A percentile compares a stretch with the other conserved stretches of the same genome.
phyloP scores from a whole-genome alignment of 768 basidiomycete species.

The Daedalea quercina region DNA sequence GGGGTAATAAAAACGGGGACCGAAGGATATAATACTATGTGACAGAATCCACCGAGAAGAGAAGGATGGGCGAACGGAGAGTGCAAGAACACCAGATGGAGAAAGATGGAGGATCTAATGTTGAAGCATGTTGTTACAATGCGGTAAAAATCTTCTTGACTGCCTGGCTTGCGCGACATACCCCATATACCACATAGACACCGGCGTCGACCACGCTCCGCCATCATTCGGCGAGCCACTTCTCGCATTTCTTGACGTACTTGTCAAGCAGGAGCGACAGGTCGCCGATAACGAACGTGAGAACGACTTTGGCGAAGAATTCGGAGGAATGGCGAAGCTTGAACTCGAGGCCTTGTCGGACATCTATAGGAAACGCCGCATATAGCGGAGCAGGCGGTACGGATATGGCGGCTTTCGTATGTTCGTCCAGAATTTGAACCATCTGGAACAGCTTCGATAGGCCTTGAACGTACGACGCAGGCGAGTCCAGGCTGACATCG shows the following conservation, averaged over 20 bases:
- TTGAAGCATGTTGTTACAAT: conserved; percentile 27
- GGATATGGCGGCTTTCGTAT: conserved; percentile 64
- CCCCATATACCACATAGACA: too few species aligned
- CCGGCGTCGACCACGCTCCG: background rate
- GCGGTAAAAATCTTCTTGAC: conserved; percentile 14
- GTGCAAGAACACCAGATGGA: conserved; percentile 25
- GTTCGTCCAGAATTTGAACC: conserved; percentile 81
- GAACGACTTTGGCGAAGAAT: conserved; percentile 84
- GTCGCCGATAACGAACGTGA: conserved; percentile 87
- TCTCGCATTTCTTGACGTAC: conserved; percentile 90
- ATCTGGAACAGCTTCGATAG: conserved; percentile 67
- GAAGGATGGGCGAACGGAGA: conserved; percentile 9
- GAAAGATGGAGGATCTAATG: conserved; percentile 21
- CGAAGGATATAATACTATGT: background rate
- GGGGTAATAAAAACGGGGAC: conserved; percentile 2
- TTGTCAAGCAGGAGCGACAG: conserved; percentile 84
- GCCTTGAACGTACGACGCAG: conserved; percentile 74
- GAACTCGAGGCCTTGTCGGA: conserved; percentile 58
- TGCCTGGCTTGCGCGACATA: conserved; percentile 1
- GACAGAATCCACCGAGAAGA: background rate
- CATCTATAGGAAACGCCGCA: conserved; percentile 56
- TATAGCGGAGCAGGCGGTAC: conserved; percentile 70
- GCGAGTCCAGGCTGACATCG: conserved; percentile 71
- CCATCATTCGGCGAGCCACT: conserved; percentile 79
- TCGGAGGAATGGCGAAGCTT: conserved; percentile 81